Base-by-base conservation (phyloP, 148 eudicot genomes). In the Drosera capensis region DNA sequence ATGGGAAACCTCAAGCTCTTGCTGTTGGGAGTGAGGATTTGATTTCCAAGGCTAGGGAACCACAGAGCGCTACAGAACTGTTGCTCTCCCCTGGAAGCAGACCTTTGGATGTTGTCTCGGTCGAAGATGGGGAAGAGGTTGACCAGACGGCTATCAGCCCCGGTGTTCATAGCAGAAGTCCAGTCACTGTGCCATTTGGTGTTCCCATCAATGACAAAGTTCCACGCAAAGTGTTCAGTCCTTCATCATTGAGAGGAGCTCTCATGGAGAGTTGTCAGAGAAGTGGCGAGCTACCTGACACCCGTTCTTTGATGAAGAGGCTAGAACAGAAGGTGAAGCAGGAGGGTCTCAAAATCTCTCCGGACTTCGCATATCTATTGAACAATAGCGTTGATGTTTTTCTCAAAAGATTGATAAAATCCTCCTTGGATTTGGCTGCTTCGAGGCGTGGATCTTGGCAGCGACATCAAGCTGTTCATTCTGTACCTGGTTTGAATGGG, bases 51-150 rank as follows among this genome's bases (percentile, higher is more conserved):
- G 46, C 40, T 51, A 68, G 59, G 14, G 81, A 81, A 52, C 79
- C 69, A 49, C 77, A 82, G 56, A 82, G 82, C 62, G 71, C 73
- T 20, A 80, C 77, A 0, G 90, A 80, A 64, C 43, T 80, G 62
- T n/a, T n/a, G n/a, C 61, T 69, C 7, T 78, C 93, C 25, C 43
- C 75, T 31, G 86, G 83, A 28, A 75, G 86, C 63, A 65, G 68
- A 26, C 95, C 76, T 36, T 60, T 71, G 55, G 90, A 84, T 59
- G 77, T 77, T 11, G 77, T 39, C 38, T 78, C 79, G 22, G 76
- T 73, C 20, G 82, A 75, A 60, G 93, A 78, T 0, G 80, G 80
- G 14, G 93, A 86, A 63, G 95, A 86, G 60, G 86, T 80, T 49
- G 87, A 86, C 52, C 93, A 81, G 59, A 70, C 63, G 52, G 65